Evolutionary conservation across 1,139 yeast species (phyloP), one percentile per base, ranked within the genome.

Genomic region (Hyphopichia burtonii): DNA sequence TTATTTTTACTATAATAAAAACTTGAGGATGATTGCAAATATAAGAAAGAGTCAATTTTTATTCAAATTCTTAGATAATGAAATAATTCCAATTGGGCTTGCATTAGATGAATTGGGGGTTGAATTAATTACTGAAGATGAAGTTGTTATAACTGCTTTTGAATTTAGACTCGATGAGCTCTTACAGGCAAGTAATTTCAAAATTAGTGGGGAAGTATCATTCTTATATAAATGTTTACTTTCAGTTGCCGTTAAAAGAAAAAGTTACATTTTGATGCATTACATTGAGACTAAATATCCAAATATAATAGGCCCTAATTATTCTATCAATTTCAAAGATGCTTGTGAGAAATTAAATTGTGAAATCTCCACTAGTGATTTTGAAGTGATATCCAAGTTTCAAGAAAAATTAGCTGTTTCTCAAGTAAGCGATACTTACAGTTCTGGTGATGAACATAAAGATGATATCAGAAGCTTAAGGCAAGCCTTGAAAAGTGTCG

Each of bases 51-150:
- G 86, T 20, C 48, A 55, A 0, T 52, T 44, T 5, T 54, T 88
- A n/a, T 51, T 51, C 6, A 61, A 67, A 17, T 82, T 66, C 47
- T 58, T 86, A 32, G 71, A 68, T 3, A 66, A 73, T 25, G 91
- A 86, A 53, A 74, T 85, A 2, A 54, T 80, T 31, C 76, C 79
- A 12, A 49, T 79, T 4, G 57, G 61, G 2, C 74, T 80, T 40
- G 94, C 96, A 0, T 79, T 85, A 50, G 72, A 71, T 1, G 72
- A 76, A 14, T 63, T 89, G 38, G 83, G 80, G 14, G 76, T 85
- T 19, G 83, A 78, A 50, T 80, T 77, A 31, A 71, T 79, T 6
- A 83, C 88, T 3, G 94, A 85, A 55, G 93, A 85, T 54, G 94
- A 86, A 45, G 80, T 86, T 34, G 78, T 86, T 4, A 71, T 81